These are phyloP conservation scores for Aureobasidium leucospermi DNA, from an alignment of 2,329 filamentous ascomycete genomes.

Conservation along the genomic window DNA sequence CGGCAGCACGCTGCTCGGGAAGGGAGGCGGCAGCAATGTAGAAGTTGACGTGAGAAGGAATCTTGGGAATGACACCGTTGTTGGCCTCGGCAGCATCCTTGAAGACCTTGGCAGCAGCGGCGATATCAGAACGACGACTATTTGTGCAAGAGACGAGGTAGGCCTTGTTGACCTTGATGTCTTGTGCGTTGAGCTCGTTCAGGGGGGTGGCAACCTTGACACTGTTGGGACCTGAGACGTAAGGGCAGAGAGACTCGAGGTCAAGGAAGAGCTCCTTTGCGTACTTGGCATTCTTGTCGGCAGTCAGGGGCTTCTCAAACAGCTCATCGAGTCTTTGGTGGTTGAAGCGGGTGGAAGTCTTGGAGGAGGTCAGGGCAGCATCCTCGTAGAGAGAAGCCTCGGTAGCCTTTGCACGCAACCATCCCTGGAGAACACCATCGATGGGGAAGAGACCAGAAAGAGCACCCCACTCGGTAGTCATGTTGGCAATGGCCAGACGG, in stretches of 20 bases:
- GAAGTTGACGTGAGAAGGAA: slow-evolving; percentile 70
- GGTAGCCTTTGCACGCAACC: slow-evolving; percentile 72
- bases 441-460: slow-evolving; percentile 73
- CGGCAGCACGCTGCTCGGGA: slow-evolving; percentile 67
- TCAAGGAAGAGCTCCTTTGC: slow-evolving; percentile 78
- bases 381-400: slow-evolving; percentile 54
- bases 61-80: slow-evolving; percentile 57
- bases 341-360: slow-evolving; percentile 54
- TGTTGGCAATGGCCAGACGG: slow-evolving; percentile 68
- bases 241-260: slow-evolving; percentile 75
- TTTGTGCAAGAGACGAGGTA: slow-evolving; percentile 93
- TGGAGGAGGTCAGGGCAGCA: slow-evolving; percentile 39
- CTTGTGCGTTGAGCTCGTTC: slow-evolving; percentile 59
- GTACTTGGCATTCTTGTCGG: slow-evolving; percentile 72
- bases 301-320: slow-evolving; percentile 55
- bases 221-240: slow-evolving; percentile 80
- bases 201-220: slow-evolving; percentile 82
- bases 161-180: slow-evolving; percentile 74
- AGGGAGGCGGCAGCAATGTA: slow-evolving; percentile 85
- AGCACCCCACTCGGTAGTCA: slow-evolving; percentile 77
- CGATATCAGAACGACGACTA: slow-evolving; percentile 70
- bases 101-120: slow-evolving; percentile 78
- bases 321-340: slow-evolving; percentile 69
- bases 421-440: slow-evolving; percentile 61
- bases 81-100: slow-evolving; percentile 56